A percentile compares a stretch with the other conserved stretches of the same genome.
Evolutionary conservation across 106 monocot genomes (phyloP).

Genomic region (Ottelia alismoides): DNA sequence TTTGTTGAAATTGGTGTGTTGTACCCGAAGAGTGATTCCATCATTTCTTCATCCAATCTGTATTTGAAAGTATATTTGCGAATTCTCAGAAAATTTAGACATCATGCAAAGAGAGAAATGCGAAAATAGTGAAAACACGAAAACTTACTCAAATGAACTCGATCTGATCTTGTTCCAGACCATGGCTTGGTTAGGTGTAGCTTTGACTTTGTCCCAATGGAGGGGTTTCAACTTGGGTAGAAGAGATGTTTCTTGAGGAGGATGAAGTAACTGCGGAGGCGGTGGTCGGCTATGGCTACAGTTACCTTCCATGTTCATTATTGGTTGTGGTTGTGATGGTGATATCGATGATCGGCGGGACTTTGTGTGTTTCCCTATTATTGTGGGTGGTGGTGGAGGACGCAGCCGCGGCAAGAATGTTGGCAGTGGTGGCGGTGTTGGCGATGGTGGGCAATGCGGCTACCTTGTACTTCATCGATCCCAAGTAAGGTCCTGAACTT

Average conservation of each 20-base stretch:
- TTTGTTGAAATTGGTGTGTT: slow-evolving; percentile 18
- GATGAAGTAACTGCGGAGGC: background rate
- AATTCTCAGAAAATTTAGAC: too few species aligned
- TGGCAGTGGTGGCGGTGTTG: background rate
- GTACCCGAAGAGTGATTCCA: slow-evolving; percentile 65
- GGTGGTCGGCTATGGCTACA: background rate
- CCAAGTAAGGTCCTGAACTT: slow-evolving; percentile 1
- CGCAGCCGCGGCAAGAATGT: background rate
- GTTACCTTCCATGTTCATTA: too few species aligned
- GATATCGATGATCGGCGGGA: background rate
- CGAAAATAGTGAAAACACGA: too few species aligned
- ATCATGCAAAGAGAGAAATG: too few species aligned
- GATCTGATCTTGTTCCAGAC: slow-evolving; percentile 68
- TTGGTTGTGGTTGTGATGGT: too few species aligned
- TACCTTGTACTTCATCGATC: background rate
- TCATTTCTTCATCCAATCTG: slow-evolving; percentile 65
- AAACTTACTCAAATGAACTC: slow-evolving; percentile 63
- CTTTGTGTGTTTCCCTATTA: background rate
- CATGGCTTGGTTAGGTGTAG: slow-evolving; percentile 42
- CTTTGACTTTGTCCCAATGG: slow-evolving; percentile 74
- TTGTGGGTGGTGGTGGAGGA: background rate
- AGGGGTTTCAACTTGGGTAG: slow-evolving; percentile 69
- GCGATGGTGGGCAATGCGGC: background rate
- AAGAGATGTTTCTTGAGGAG: slow-evolving; percentile 15
- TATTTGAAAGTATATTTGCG: too few species aligned